phyloP scores from a whole-genome alignment of 192 early-diverging fungal species.

The Rhizoclosmatium sp. region DNA sequence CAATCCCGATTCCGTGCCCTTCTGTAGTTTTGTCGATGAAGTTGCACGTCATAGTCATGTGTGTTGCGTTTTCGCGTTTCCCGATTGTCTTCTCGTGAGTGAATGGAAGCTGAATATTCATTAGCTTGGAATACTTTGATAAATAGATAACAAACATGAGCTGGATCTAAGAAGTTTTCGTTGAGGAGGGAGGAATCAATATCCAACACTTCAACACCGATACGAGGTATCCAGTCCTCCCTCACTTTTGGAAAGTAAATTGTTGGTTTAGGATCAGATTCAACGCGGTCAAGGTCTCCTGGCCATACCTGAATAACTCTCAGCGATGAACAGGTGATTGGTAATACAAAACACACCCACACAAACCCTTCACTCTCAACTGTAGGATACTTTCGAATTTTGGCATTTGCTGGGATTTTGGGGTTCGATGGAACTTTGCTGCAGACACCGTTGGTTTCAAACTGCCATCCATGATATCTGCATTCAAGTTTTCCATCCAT shows the following conservation, averaged over 20 bases:
- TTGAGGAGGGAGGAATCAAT: slow-evolving; percentile 49
- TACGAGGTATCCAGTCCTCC: slow-evolving; percentile 21
- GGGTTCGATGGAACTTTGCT: slow-evolving; percentile 45
- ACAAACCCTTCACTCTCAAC: slow-evolving; percentile 40
- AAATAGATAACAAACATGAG: slow-evolving; percentile 5
- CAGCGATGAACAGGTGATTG: not conserved
- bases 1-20: slow-evolving; percentile 23
- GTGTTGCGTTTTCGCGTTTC: slow-evolving; percentile 40
- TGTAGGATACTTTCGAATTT: slow-evolving; percentile 43
- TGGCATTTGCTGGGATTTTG: slow-evolving; percentile 47
- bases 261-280: slow-evolving; percentile 15
- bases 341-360: slow-evolving; percentile 36
- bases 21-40: slow-evolving; percentile 23
- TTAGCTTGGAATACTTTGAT: not conserved
- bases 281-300: slow-evolving; percentile 33
- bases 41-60: slow-evolving; percentile 37
- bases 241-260: slow-evolving; percentile 32
- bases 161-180: slow-evolving; percentile 54
- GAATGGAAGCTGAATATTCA: slow-evolving; percentile 40
- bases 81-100: slow-evolving; percentile 50
- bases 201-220: slow-evolving; percentile 48
- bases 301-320: slow-evolving; percentile 34
- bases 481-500: slow-evolving; percentile 53
- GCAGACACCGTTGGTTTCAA: slow-evolving; percentile 45
- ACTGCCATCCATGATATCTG: slow-evolving; percentile 58